Percentiles rank a stretch among this genome's conserved stretches.
Evolutionary conservation across 2,329 filamentous ascomycete species (phyloP).

Genomic region (Phialocephala sp.): DNA sequence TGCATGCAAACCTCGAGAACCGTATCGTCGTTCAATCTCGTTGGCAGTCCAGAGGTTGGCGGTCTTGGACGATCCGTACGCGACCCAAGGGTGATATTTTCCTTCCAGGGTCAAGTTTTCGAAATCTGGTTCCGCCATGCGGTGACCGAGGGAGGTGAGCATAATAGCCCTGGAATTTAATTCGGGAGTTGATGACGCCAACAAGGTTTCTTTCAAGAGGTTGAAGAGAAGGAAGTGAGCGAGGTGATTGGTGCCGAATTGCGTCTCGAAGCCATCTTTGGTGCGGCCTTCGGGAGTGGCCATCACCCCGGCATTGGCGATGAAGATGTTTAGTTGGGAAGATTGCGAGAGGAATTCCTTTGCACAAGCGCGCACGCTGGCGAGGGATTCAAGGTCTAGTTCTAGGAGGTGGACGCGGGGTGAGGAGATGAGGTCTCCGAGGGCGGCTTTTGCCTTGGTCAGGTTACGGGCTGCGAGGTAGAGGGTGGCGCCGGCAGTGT

Average conservation of each 20-base stretch:
- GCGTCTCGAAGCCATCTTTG: constrained; percentile 54
- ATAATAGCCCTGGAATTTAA: constrained; percentile 54
- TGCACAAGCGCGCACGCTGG: constrained; percentile 42
- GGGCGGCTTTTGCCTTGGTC: constrained; percentile 40
- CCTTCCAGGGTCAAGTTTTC: constrained; percentile 27
- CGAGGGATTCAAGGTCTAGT: constrained; percentile 44
- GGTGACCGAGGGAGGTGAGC: constrained; percentile 52
- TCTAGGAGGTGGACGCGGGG: constrained; percentile 42
- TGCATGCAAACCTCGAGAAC: constrained; percentile 47
- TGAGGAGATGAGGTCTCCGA: constrained; percentile 48
- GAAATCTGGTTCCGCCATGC: constrained; percentile 49
- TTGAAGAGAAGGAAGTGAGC: constrained; percentile 59
- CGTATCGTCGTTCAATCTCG: constrained; percentile 53
- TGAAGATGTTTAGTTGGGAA: constrained; percentile 41
- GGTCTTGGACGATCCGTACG: constrained; percentile 52
- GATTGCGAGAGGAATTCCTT: constrained; percentile 37
- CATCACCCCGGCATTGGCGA: constrained; percentile 36
- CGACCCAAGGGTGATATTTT: constrained; percentile 45
- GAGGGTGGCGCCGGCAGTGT: constrained; percentile 45
- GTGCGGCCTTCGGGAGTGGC: constrained; percentile 42
- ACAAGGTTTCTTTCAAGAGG: constrained; percentile 51
- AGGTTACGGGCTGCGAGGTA: constrained; percentile 45
- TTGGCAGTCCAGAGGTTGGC: constrained; percentile 55
- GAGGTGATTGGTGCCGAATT: constrained; percentile 60
- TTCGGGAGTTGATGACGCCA: constrained; percentile 45